Evolutionary conservation across 306 rosid genomes (phyloP), one percentile per base, ranked within the genome.

Genomic region (Malus sieversii): DNA sequence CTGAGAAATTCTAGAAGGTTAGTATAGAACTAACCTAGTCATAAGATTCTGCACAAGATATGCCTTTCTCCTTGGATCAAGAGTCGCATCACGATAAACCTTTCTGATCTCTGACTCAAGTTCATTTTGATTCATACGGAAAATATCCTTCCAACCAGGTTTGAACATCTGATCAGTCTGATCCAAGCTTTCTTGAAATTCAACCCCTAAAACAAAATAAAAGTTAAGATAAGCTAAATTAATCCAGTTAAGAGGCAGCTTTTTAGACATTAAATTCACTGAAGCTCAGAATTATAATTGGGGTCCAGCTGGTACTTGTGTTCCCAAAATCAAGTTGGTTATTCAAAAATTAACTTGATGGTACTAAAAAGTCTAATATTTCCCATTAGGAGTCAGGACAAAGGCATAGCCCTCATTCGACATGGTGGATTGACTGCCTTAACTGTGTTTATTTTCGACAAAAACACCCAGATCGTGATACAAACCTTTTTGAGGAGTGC

Each of bases 121-220:
- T 82, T 96, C 99, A 90, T 85, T 90, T 85, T 96, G 93, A 77
- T 96, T 96, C 99, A 96, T 96, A 65, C 99, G 97, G 75, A 96
- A 96, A 82, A 96, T 96, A 86, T 96, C 99, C 84, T 96, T 96
- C 99, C 99, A 96, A 69, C 99, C 99, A 52, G 99, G 99, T 87
- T 87, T 96, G 87, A 96, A 96, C 99, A 90, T 96, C 88, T 90
- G 97, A 79, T 90, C 98, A 77, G 84, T 88, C 75, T 88, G 89
- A 69, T 87, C 87, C 90, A 96, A 86, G 88, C 89, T 87, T 91
- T 89, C 99, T 81, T 88, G 95, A 80, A 84, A 79, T 66, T 88
- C 99, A 64, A 83, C 73, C 72, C 88, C 98, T 86, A 79, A 53
- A 78, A 77, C 45, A 86, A 72, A 76, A 85, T 30, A 60, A 74